These are phyloP conservation scores for Dittrichia graveolens DNA, from an alignment of 129 eudicot species.

Conservation along the genomic window DNA sequence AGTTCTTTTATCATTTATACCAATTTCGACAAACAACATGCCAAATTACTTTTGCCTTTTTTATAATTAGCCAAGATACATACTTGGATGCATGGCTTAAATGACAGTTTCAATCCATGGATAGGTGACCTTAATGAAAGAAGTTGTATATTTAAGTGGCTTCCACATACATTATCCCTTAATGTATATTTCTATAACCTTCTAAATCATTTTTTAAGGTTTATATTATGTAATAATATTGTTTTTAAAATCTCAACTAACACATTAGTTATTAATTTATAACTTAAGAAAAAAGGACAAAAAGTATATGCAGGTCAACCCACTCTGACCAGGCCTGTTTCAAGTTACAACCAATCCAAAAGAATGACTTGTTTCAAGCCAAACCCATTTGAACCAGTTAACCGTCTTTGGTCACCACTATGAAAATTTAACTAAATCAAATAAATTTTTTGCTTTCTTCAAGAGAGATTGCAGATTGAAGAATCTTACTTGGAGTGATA, in stretches of 20 bases:
- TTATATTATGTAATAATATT: background rate
- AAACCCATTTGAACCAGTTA: background rate
- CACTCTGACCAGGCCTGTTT: too few species aligned
- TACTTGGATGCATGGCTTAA: too few species aligned
- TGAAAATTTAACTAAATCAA: background rate
- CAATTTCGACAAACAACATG: too few species aligned
- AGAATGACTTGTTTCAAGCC: background rate
- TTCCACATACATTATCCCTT: too few species aligned
- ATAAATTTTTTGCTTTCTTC: background rate
- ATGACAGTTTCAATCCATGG: too few species aligned
- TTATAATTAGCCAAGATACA: too few species aligned
- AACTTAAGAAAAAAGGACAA: background rate
- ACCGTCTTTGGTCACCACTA: background rate
- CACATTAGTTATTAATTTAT: background rate
- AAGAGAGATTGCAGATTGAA: background rate
- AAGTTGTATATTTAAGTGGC: too few species aligned
- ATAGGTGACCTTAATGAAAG: too few species aligned
- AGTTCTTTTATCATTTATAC: too few species aligned
- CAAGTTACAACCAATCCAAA: background rate
- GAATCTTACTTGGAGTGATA: constrained; percentile 66
- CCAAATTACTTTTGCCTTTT: too few species aligned
- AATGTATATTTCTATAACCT: too few species aligned
- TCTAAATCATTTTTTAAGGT: background rate
- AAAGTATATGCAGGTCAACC: background rate
- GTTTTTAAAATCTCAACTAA: background rate